Conservation (phyloP, 2,329 filamentous ascomycete species). For the Aspergillus unguis region DNA sequence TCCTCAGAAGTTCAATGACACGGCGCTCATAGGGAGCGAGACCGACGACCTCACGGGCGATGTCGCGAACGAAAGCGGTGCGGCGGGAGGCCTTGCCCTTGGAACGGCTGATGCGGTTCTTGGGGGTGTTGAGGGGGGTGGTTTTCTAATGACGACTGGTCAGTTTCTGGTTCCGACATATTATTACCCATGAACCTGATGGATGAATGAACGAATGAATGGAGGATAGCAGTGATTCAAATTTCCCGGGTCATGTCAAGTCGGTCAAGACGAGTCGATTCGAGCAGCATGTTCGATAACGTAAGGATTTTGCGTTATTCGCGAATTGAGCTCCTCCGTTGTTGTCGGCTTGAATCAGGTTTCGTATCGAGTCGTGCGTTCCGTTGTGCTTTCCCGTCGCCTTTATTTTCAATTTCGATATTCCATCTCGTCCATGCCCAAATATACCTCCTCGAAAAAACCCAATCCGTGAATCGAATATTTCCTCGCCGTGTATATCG, state of each 20-base stretch:
- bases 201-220: background rate
- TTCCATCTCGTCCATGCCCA: too few relatives aligned
- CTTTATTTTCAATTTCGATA: too few relatives aligned
- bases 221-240: background rate
- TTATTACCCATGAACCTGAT: background rate
- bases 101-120: constrained; percentile 75
- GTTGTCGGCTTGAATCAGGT: background rate
- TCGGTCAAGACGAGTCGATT: constrained; percentile 7
- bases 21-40: constrained; percentile 96
- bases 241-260: background rate
- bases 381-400: background rate
- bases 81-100: constrained; percentile 97
- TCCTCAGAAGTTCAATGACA: constrained; percentile 97
- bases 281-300: background rate
- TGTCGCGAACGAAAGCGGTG: constrained; percentile 92
- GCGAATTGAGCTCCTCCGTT: background rate
- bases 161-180: background rate
- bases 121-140: constrained; percentile 68
- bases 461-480: background rate
- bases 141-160: constrained; percentile 67
- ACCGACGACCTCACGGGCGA: constrained; percentile 97
- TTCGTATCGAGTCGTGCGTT: background rate
- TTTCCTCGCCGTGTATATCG: background rate
- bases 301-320: background rate
- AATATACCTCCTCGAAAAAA: too few relatives aligned